Evolutionary conservation across 1,284 basidiomycete species (phyloP), one percentile per base, ranked within the genome.

Genomic region (Tranzscheliella williamsii): DNA sequence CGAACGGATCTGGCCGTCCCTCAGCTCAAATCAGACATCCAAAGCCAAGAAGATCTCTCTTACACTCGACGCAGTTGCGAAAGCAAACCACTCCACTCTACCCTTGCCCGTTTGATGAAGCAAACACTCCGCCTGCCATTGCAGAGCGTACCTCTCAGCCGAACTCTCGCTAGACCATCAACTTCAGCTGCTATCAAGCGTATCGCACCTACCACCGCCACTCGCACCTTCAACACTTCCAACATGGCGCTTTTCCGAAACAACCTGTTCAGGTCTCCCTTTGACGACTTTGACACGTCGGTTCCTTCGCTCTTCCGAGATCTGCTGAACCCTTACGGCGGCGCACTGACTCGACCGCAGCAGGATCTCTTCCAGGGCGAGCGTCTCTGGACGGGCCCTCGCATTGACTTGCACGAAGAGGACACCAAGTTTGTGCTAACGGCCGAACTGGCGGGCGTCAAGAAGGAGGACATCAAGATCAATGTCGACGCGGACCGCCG

Each of bases 391-490:
- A 50, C 51, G 1, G 61, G 54, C 5, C 61, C 61, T 31, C 48
- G 51, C 26, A 56, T 64, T 33, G 67, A 66, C 27, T 35, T 69
- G 20, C 57, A 66, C 54, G 63, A 66, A 23, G 54, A 55, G 30
- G 44, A 45, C 18, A 53, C 51, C 38, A 38, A 35, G 38, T 66
- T 66, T 45, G 44, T 50, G 9, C 39, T 70, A 20, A 47, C 54
- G 5, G 63, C 60, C 40, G 67, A 70, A 24, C 47, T 70, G 17
- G 51, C 67, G 7, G 67, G 67, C 20, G 55, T 60, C 27, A 60
- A 61, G 45, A 64, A 61, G 46, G 64, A 70, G 36, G 60, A 70
- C 24, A 33, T 70, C 58, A 57, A 64, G 41, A 52, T 70, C 41
- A 47, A 50, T 3, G 45, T 64, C 4, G 67, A 67, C 24, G 55